A percentile compares a stretch with the other conserved stretches of the same genome.
These are phyloP conservation scores for Tricladium varicosporioides DNA, from an alignment of 2,329 filamentous ascomycete genomes.

Conservation along the genomic window DNA sequence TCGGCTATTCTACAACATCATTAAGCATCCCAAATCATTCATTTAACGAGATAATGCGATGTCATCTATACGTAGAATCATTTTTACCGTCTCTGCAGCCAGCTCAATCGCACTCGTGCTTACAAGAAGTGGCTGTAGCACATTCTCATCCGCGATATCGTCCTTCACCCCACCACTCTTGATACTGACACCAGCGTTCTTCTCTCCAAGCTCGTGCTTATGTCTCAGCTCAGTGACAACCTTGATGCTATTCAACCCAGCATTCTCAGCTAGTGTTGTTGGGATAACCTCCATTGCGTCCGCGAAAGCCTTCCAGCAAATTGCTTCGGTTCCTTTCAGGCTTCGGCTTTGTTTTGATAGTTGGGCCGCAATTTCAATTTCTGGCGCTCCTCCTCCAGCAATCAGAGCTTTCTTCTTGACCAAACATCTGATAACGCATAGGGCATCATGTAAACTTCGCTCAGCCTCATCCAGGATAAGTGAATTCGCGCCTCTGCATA, in stretches of 20 bases:
- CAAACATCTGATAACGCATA: constrained; percentile 93
- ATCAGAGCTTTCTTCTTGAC: constrained; percentile 99
- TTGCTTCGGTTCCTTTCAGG: constrained; percentile 87
- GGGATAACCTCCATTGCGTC: constrained; percentile 97
- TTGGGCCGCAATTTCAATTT: constrained; percentile 91
- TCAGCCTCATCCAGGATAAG: constrained; percentile 97
- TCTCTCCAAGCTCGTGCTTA: constrained; percentile 91
- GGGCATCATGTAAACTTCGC: constrained; percentile 92
- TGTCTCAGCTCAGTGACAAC: constrained; percentile 95
- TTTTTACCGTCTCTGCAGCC: constrained; percentile 89
- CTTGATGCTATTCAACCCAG: constrained; percentile 96
- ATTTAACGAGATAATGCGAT: constrained; percentile 58
- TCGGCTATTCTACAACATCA: constrained; percentile 4
- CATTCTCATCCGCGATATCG: constrained; percentile 95
- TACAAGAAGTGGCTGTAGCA: constrained; percentile 91
- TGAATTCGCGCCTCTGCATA: constrained; percentile 89
- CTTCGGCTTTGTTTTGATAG: constrained; percentile 79
- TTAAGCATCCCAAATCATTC: background rate
- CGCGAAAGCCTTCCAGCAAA: constrained; percentile 99
- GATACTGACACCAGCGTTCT: constrained; percentile 96
- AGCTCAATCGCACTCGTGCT: constrained; percentile 97
- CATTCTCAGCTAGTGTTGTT: constrained; percentile 95
- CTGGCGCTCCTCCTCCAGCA: constrained; percentile 91
- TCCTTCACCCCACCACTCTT: constrained; percentile 95
- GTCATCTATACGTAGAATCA: constrained; percentile 64